Evolutionary conservation across 2,329 filamentous ascomycete genomes (phyloP), one percentile per base, ranked within the genome.

Genomic region (Stagonosporopsis chrysanthemi): DNA sequence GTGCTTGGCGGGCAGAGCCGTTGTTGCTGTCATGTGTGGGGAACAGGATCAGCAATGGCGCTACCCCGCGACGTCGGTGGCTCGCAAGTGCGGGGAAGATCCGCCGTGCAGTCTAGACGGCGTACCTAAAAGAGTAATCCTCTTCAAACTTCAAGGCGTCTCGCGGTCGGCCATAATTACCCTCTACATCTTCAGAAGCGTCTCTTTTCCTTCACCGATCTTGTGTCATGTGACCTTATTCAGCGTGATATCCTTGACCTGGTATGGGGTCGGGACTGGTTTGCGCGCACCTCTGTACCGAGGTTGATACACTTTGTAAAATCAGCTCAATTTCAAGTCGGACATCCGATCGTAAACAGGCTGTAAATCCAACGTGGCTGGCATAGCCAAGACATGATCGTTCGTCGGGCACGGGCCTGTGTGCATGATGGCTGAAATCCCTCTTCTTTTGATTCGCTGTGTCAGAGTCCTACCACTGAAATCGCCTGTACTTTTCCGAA

Each of bases 61-160:
- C 55, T 53, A 58, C 44, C 55, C 55, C 43, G 31, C 50, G 49
- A 58, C 49, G 49, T 56, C 41, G 47, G 45, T 52, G 38, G 54
- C 43, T 57, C 52, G 48, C 39, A 57, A 51, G 35, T 52, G 54
- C 54, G 54, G 54, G 49, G 54, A 52, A 44, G 43, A 52, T 43
- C 43, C 48, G 43, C 40, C 12, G 31, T 43, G 4, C 4, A 33
- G 15, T n/a, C 31, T 33, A 17, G 41, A 52, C 54, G 48, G 48
- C 19, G 38, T 29, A 39, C 44, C 33, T 24, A 23, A 46, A 24
- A 22, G n/a, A n/a, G 54, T 29, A 45, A 36, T 12, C 14, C 26
- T 46, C 24, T 17, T 15, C 33, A 2, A 36, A 40, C 28, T 22
- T 36, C 51, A 38, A 29, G 14, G 29, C 19, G 33, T 31, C 31